Evolutionary conservation across 2,329 filamentous ascomycete species (phyloP).

Genomic region (Xylariaceae sp.): DNA sequence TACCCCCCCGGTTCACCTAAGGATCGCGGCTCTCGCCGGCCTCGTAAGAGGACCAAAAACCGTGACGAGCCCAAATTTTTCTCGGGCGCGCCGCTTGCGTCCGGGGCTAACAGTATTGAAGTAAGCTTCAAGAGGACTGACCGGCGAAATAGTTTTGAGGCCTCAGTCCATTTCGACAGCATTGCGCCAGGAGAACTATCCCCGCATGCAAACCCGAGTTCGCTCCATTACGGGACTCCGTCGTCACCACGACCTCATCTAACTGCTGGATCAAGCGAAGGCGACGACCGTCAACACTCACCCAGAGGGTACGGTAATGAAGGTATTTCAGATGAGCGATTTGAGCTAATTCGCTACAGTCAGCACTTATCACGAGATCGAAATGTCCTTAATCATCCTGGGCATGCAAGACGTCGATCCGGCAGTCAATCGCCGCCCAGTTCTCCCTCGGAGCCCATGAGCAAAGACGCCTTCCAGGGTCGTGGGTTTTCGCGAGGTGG

Average conservation of each 20-base stretch:
- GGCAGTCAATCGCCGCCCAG: constrained; percentile 49
- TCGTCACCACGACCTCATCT: constrained; percentile 56
- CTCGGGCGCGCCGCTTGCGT: constrained; percentile 36
- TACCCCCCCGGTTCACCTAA: constrained; percentile 30
- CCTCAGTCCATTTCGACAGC: constrained; percentile 37
- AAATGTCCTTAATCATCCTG: not conserved
- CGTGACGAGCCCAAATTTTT: constrained; percentile 40
- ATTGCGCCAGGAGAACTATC: constrained; percentile 46
- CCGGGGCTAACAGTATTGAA: constrained; percentile 48
- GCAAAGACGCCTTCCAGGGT: constrained; percentile 42
- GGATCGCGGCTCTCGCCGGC: constrained; percentile 29
- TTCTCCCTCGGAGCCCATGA: constrained; percentile 53
- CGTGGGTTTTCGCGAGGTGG: constrained; percentile 46
- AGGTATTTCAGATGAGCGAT: constrained; percentile 8
- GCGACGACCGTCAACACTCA: constrained; percentile 41
- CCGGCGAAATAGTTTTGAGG: constrained; percentile 40
- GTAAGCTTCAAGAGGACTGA: constrained; percentile 39
- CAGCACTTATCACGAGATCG: constrained; percentile 13
- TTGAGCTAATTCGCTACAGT: constrained; percentile 35
- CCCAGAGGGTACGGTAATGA: constrained; percentile 32
- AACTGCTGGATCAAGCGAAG: constrained; percentile 50
- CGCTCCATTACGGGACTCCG: constrained; percentile 57
- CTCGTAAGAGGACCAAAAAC: constrained; percentile 37
- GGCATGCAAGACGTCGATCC: constrained; percentile 32
- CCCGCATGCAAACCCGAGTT: constrained; percentile 51